A percentile compares a stretch with the other conserved stretches of the same genome.
phyloP scores from a whole-genome alignment of 176 grass and related monocot genomes.

The Leersia perrieri region DNA sequence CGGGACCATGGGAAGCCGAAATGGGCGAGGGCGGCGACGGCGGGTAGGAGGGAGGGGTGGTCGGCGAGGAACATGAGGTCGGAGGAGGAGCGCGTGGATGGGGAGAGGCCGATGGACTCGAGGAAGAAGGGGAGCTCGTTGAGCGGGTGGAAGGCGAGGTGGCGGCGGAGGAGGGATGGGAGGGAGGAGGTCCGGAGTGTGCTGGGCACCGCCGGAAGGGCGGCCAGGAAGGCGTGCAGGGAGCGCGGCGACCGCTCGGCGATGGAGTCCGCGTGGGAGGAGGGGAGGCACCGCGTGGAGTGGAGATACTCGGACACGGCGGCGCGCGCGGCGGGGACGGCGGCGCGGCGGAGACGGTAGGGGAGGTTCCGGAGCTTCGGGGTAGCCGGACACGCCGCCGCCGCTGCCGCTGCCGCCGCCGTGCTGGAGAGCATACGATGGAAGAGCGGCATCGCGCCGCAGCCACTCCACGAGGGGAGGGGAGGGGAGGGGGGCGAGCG shows the following conservation, averaged over 20 bases:
- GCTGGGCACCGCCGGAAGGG: constrained; percentile 39
- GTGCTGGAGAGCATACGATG: constrained; percentile 31
- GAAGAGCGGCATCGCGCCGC: constrained; percentile 29
- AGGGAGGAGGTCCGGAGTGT: constrained; percentile 30
- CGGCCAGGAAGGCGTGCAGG: constrained; percentile 53
- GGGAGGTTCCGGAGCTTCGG: constrained; percentile 50
- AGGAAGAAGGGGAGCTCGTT: constrained; percentile 89
- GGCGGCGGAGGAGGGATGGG: constrained; percentile 51
- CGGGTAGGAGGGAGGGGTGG: constrained; percentile 48
- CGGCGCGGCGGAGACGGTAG: constrained; percentile 43
- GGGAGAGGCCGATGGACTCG: constrained; percentile 73
- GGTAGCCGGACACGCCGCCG: not conserved
- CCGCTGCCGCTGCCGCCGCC: not conserved
- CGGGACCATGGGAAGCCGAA: constrained; percentile 72
- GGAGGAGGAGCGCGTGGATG: constrained; percentile 8
- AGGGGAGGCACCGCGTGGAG: constrained; percentile 63
- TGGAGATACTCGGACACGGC: constrained; percentile 77
- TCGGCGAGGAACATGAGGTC: constrained; percentile 61
- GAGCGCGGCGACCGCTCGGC: constrained; percentile 52
- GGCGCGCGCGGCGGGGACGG: constrained; percentile 55
- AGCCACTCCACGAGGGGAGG: not conserved
- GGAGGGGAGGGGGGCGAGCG: too few species aligned
- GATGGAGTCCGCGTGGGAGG: constrained; percentile 63
- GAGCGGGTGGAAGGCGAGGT: constrained; percentile 62
- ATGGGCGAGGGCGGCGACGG: constrained; percentile 47